These are phyloP conservation scores for Pseudonectria buxi DNA, from an alignment of 2,329 filamentous ascomycete genomes.

Conservation along the genomic window DNA sequence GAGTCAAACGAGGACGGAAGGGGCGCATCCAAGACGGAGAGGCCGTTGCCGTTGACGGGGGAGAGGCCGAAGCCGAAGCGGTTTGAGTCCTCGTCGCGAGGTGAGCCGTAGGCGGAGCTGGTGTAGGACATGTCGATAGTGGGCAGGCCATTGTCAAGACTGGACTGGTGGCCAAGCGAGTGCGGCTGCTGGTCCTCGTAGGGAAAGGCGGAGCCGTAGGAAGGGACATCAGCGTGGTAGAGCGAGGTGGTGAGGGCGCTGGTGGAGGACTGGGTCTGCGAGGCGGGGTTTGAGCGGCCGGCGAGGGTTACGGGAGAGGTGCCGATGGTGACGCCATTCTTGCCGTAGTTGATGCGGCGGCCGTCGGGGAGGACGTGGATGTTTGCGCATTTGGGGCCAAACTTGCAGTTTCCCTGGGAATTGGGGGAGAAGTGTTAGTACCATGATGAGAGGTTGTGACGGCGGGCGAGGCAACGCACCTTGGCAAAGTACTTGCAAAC, in stretches of 20 bases:
- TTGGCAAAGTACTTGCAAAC: slow-evolving; percentile 99
- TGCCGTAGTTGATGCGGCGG: slow-evolving; percentile 76
- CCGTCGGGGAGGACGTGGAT: slow-evolving; percentile 94
- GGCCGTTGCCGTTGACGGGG: slow-evolving; percentile 59
- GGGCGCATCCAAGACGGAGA: slow-evolving; percentile 91
- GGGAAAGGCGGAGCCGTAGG: slow-evolving; percentile 32
- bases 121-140: slow-evolving; percentile 54
- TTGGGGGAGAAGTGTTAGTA: not conserved
- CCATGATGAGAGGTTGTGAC: slow-evolving; percentile 2
- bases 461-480: slow-evolving; percentile 45
- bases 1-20: slow-evolving; percentile 94
- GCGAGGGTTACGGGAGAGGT: slow-evolving; percentile 53
- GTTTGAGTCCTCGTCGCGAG: slow-evolving; percentile 57
- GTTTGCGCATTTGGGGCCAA: slow-evolving; percentile 94
- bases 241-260: slow-evolving; percentile 58
- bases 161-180: slow-evolving; percentile 41
- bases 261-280: slow-evolving; percentile 54
- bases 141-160: slow-evolving; percentile 49
- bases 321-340: slow-evolving; percentile 60
- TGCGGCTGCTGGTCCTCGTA: slow-evolving; percentile 36
- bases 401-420: slow-evolving; percentile 90
- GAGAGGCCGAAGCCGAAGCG: slow-evolving; percentile 69
- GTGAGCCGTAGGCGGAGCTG: slow-evolving; percentile 69
- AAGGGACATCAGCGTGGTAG: slow-evolving; percentile 38
- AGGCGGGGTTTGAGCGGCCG: slow-evolving; percentile 52